Base-by-base conservation (phyloP, 2,329 filamentous ascomycete species). In the Sclerotinia subarctica region DNA sequence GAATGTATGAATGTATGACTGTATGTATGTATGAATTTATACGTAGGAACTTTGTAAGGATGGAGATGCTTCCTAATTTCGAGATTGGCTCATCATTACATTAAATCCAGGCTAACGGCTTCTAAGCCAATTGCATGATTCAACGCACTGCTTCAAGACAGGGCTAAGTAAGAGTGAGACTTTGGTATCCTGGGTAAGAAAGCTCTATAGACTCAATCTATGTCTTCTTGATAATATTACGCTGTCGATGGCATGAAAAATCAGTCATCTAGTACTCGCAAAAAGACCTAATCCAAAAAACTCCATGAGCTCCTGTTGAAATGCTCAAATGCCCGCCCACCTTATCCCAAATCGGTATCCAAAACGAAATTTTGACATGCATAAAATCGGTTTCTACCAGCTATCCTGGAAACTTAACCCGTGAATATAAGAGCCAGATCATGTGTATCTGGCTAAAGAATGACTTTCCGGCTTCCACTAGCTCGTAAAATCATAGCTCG, bases 301-400 rank as follows among this genome's bases (percentile, higher is more conserved):
- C 53, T 3, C n/a, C 29, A 35, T 15, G 44, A 66, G 52, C 64
- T 42, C 64, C 64, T 8, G 53, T 17, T 24, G 5, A 60, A 52
- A 60, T 66, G 64, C 64, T 42, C 3, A 42, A 42, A 42, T 49
- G 11, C 11, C 64, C 44, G 11, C 11, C 64, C 44, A 11, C 64
- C 53, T n/a, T 51, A 32, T 59, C 32, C 53, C 53, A 59, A 51
- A 26, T 59, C 24, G 44, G n/a, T 66, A 60, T 66, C 64, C 53
- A 60, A 57, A 52, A 60, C 32, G 24, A 51, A 66, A 32, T 47
- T 64, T 32, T 67, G 46, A 60, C 56, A 26, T 67, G 38, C 26
- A 68, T 57, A 3, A 35, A 54, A 47, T 57, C 26, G 32, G 49
- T 17, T 24, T 60, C 51, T 64, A 8, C 49, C 60, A 44, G 47